Percentiles rank a stretch among this genome's conserved stretches.
phyloP scores from a whole-genome alignment of 1,284 basidiomycete species.

The Ceratobasidium sp. region DNA sequence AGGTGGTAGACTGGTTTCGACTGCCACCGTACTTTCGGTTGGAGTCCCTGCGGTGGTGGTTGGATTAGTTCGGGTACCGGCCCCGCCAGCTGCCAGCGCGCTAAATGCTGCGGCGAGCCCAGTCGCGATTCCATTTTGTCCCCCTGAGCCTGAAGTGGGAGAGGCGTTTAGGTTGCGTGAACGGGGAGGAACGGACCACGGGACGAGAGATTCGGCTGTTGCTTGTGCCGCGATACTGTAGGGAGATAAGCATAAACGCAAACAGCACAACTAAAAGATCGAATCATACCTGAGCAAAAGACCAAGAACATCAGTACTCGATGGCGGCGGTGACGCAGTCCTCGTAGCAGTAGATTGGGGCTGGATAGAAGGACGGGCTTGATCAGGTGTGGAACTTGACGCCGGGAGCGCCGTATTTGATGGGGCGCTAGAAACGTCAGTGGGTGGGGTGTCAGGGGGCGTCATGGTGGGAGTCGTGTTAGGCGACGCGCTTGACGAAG shows the following conservation, averaged over 20 bases:
- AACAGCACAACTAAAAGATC: conserved; percentile 47
- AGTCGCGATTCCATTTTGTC: conserved; percentile 32
- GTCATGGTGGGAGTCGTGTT: conserved; percentile 14
- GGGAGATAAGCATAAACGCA: conserved; percentile 19
- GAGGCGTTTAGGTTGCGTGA: conserved; percentile 62
- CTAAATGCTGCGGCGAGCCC: conserved; percentile 39
- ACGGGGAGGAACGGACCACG: conserved; percentile 39
- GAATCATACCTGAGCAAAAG: conserved; percentile 76
- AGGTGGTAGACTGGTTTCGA: neutral
- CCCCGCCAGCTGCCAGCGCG: conserved; percentile 18
- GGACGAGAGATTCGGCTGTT: conserved; percentile 43
- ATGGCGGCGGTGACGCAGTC: conserved; percentile 13
- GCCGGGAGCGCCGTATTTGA: conserved; percentile 49
- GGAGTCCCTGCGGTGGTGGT: no score
- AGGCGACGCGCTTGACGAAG: conserved; percentile 1
- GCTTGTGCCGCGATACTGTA: conserved; percentile 41
- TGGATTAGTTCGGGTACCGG: neutral
- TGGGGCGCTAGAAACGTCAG: conserved; percentile 25
- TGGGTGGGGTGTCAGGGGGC: conserved; percentile 44
- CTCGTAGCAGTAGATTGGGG: neutral
- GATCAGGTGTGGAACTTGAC: conserved; percentile 24
- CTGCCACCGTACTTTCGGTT: neutral
- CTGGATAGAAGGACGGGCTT: neutral
- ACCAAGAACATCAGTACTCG: conserved; percentile 81
- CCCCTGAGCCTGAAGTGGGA: conserved; percentile 75